Evolutionary conservation across 306 rosid species (phyloP), one percentile per base, ranked within the genome.

Genomic region (Cucurbita argyrosperma): DNA sequence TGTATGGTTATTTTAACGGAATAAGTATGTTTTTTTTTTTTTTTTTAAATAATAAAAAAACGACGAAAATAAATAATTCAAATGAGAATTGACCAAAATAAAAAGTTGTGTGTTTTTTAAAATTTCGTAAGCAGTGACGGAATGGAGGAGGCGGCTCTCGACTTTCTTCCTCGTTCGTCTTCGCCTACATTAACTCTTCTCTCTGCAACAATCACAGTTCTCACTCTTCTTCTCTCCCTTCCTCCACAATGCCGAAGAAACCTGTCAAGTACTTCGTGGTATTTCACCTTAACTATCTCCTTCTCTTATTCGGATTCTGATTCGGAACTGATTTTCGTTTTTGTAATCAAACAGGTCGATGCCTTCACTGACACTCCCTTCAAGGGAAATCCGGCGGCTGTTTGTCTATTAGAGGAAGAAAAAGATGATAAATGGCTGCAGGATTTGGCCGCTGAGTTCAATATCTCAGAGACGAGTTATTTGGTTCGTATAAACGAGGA

Each of bases 351-450:
- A 53, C 84, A 90, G 92, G 88, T 90, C 9, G 92, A 91, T 57
- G 96, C 87, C 5, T 91, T 88, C 84, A 76, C 90, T 7, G 96
- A 83, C n/a, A 80, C 85, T 5, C 75, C 95, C 4, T 91, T 91
- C 84, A 84, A 84, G 74, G 97, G 97, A 8, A 88, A 91, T 72
- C 90, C 96, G 1, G 96, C 95, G 0, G 95, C 88, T 8, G 89
- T 91, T 71, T 90, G 95, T 71, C 52, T 88, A 8, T 79, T 88
- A 5, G 92, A 85, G 76, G 86, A 91, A 65, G 87, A 85, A 69
- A 81, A 78, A 45, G 92, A 84, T 11, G 81, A 83, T 0, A 12
- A 80, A 0, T 89, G 97, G 97, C 54, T 89, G 74, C 89, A 83
- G 80, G 76, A 82, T 1, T 80, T 89, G 39, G 92, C 96, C 0